Percentiles rank a stretch among this genome's conserved stretches.
These are phyloP conservation scores for Gynochthodes officinalis DNA, from an alignment of 257 asterid genomes.

Conservation along the genomic window DNA sequence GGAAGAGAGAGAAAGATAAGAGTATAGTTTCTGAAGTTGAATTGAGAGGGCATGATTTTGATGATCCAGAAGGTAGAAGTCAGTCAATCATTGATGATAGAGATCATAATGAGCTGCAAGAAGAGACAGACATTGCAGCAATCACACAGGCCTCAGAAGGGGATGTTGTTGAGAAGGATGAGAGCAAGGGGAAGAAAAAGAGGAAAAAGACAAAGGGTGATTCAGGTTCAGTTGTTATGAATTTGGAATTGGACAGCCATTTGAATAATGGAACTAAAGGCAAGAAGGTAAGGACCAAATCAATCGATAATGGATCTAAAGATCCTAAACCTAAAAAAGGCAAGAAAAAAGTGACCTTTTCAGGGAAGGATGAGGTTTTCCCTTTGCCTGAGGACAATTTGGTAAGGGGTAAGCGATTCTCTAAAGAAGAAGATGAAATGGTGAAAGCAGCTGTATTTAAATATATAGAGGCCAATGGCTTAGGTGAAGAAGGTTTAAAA, in stretches of 20 bases:
- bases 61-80: background rate
- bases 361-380: slow-evolving; percentile 6
- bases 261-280: background rate
- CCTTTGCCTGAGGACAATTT: background rate
- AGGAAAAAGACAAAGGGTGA: slow-evolving; percentile 2
- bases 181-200: slow-evolving; percentile 18
- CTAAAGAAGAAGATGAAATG: slow-evolving; percentile 28
- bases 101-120: background rate
- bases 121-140: background rate
- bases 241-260: background rate
- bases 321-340: slow-evolving; percentile 4
- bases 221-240: background rate
- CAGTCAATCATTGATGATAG: background rate
- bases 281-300: background rate
- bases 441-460: slow-evolving; percentile 25
- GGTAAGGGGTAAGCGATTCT: slow-evolving; percentile 15
- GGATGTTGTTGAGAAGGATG: background rate
- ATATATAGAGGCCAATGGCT: slow-evolving; percentile 19
- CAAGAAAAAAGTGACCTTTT: slow-evolving; percentile 12
- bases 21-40: background rate
- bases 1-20: slow-evolving; percentile 14
- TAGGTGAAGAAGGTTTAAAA: slow-evolving; percentile 31
- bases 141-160: background rate
- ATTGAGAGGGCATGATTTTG: background rate
- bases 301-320: background rate